These are phyloP conservation scores for Acrocalymma vagum DNA, from an alignment of 2,329 filamentous ascomycete genomes.

Conservation along the genomic window DNA sequence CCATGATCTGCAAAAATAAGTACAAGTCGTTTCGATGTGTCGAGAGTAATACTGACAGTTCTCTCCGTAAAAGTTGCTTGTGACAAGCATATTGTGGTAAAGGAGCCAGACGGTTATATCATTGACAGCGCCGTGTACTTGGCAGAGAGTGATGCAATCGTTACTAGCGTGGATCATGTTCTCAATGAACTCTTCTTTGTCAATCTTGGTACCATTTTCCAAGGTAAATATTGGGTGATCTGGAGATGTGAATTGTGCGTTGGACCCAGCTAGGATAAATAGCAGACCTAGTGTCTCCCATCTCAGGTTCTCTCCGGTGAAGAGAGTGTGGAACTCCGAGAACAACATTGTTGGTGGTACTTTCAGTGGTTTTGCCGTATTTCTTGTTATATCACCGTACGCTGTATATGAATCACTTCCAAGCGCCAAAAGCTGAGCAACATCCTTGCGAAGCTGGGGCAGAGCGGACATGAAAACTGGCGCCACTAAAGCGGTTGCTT, in stretches of 20 bases:
- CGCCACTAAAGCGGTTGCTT: constrained; percentile 33
- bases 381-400: constrained; percentile 42
- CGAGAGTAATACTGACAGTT: constrained; percentile 33
- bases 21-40: neutral
- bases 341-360: constrained; percentile 39
- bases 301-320: constrained; percentile 42
- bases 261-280: constrained; percentile 34
- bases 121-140: constrained; percentile 45
- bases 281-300: constrained; percentile 45
- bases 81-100: constrained; percentile 38
- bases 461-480: constrained; percentile 40
- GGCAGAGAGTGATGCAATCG: constrained; percentile 44
- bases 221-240: constrained; percentile 40
- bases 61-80: constrained; percentile 44
- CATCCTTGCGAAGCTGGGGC: constrained; percentile 39
- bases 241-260: constrained; percentile 40
- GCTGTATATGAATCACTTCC: constrained; percentile 26
- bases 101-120: constrained; percentile 47
- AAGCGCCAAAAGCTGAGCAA: constrained; percentile 30
- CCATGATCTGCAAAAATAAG: constrained; percentile 38
- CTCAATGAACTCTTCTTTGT: constrained; percentile 42
- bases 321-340: constrained; percentile 42
- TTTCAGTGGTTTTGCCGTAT: constrained; percentile 39
- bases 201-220: constrained; percentile 36
- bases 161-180: constrained; percentile 45